Evolutionary conservation across 1,139 yeast species (phyloP), one percentile per base, ranked within the genome.

Genomic region (Arxiozyma heterogenica): DNA sequence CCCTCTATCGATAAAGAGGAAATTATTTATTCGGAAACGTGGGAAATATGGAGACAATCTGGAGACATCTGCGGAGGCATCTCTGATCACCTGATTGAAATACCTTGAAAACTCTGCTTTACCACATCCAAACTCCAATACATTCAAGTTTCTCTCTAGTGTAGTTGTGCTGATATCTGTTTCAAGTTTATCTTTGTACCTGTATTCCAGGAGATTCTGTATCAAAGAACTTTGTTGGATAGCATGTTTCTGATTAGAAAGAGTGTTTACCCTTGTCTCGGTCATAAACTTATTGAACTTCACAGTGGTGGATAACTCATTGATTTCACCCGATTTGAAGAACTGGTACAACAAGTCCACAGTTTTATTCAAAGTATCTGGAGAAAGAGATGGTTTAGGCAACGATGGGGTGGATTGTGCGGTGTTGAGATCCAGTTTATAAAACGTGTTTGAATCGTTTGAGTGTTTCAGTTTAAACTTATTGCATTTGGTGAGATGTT

Each of bases 121-220:
- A 0, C 97, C 97, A 66, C 95, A 86, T 0, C 97, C 97, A 73
- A 88, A 89, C 67, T 90, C 97, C 27, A 86, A 67, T 62, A 83
- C 80, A 51, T 77, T 72, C 44, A 55, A 27, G 8, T 11, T 41
- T 4, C 71, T 62, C 2, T 67, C 50, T 1, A 71, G 70, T 38
- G 84, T 69, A 34, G 83, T 11, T 11, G 8, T 27, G 30, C 8
- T 4, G 11, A 4, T 4, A 23, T 8, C 9, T 11, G 11, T 23
- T 23, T 23, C 25, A 4, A 23, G 6, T 4, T 23, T 63, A 0
- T 68, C 25, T 8, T 41, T 4, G 25, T 5, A 17, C 9, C 17
- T 20, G 17, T 22, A 45, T 4, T 71, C 65, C 39, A 78, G 74
- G 65, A 90, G 69, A 57, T 86, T 86, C 5, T 89, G 91, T 22